Evolutionary conservation across 31 red algal genomes (phyloP).

Genomic region (Asparagopsis taxiformis): DNA sequence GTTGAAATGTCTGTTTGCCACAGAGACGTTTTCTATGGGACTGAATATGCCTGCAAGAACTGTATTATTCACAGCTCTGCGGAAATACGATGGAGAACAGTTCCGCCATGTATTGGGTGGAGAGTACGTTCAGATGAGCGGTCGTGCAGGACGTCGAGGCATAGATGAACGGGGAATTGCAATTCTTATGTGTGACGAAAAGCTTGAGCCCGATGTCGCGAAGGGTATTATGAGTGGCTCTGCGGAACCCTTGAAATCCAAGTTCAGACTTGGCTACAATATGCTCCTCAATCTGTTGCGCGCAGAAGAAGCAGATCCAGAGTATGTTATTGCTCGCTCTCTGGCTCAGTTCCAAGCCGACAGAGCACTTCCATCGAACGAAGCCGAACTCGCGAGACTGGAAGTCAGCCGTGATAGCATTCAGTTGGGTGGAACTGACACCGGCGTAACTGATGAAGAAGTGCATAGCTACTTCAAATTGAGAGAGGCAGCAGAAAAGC

Average conservation of each 20-base stretch:
- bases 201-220: slow-evolving; percentile 67
- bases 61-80: slow-evolving; percentile 87
- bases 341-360: slow-evolving; percentile 98
- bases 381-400: slow-evolving; percentile 46
- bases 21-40: slow-evolving; percentile 99
- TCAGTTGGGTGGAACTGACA: slow-evolving; percentile 48
- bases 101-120: slow-evolving; percentile 72
- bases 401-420: slow-evolving; percentile 65
- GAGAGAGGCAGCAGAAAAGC: slow-evolving; percentile 50
- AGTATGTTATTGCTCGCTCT: slow-evolving; percentile 92
- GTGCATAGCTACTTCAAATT: slow-evolving; percentile 73
- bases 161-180: slow-evolving; percentile 86
- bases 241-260: slow-evolving; percentile 86
- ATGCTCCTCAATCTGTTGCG: slow-evolving; percentile 98
- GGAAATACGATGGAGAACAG: slow-evolving; percentile 94
- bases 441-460: slow-evolving; percentile 64
- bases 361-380: slow-evolving; percentile 61
- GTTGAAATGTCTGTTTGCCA: slow-evolving; percentile 96
- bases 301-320: slow-evolving; percentile 97
- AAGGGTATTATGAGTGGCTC: slow-evolving; percentile 84
- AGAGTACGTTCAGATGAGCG: slow-evolving; percentile 99
- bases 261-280: slow-evolving; percentile 96
- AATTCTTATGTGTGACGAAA: slow-evolving; percentile 96
- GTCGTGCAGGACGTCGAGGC: slow-evolving; percentile 96
- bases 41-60: slow-evolving; percentile 98